Base-by-base conservation (phyloP, 805 yeast species). In the Candida parachauliodes region DNA sequence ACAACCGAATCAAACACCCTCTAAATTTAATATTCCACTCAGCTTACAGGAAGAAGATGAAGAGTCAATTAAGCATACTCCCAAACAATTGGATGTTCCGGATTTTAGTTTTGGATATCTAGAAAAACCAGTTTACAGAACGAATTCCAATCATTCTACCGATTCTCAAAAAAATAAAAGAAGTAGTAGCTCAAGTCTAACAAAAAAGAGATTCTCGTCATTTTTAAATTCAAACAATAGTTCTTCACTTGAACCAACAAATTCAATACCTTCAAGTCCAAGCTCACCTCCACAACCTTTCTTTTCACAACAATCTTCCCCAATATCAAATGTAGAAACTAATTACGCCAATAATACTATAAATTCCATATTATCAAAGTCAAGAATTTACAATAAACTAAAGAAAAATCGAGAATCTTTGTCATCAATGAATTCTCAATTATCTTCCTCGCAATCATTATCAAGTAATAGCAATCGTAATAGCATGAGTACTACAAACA, bases 371-470 rank as follows among this genome's bases (percentile, higher is more conserved):
- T 37, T 51, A 14, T 45, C 64, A 12, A 67, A 66, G 39, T 57
- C 69, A 3, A 53, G 54, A 41, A 49, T 67, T 26, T 67, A 66
- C 43, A 59, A 58, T 41, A 57, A 59, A 38, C 47, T 66, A 17
- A 65, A 57, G 41, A 64, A 61, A 37, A 54, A 61, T 36, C 48
- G 71, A 4, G 70, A 65, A 30, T 65, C 60, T 56, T 45, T 56
- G 7, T 40, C 56, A n/a, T 58, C 65, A 2, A 34, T 51, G 32
- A 49, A 41, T 20, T 58, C 65, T 3, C 48, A 40, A 19, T 30
- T 41, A 10, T 53, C 60, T 2, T n/a, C n/a, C n/a, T n/a, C n/a
- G n/a, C n/a, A n/a, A n/a, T 25, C 26, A n/a, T 23, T 8, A 14
- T 32, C 34, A 22, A 32, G 18, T 10, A n/a, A 16, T 19, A 44